Evolutionary conservation across 352 stramenopile genomes (phyloP).

Genomic region (Phytopythium mirpurense): DNA sequence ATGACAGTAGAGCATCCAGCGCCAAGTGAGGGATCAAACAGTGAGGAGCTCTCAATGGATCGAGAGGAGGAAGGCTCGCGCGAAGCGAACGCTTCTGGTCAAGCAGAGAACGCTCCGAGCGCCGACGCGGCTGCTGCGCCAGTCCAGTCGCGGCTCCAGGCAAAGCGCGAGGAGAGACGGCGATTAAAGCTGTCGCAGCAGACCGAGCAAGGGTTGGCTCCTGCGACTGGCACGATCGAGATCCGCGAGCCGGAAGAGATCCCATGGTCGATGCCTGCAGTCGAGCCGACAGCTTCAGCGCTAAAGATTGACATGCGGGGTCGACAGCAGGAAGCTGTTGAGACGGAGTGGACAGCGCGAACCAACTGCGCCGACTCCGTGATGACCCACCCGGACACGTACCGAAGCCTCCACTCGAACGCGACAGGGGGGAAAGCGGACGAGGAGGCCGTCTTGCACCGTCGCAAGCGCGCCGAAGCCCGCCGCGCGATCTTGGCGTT

Average conservation of each 20-base stretch:
- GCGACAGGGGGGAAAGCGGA: constrained; percentile 18
- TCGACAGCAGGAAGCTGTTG: neutral
- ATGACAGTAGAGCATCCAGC: neutral
- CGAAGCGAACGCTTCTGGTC: neutral
- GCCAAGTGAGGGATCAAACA: neutral
- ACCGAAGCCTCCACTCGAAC: neutral
- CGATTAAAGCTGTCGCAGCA: constrained; percentile 11
- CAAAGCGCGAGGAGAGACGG: constrained; percentile 55
- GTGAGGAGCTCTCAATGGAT: neutral
- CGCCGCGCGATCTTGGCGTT: constrained; percentile 53
- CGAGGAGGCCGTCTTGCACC: constrained; percentile 10
- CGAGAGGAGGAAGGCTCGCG: neutral
- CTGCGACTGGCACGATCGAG: neutral
- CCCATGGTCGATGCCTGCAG: neutral
- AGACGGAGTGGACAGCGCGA: neutral
- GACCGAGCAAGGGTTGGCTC: constrained; percentile 1
- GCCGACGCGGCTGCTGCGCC: neutral
- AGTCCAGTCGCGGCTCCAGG: constrained; percentile 50
- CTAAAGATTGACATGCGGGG: neutral
- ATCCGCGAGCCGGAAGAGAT: constrained; percentile 3
- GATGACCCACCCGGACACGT: constrained; percentile 1
- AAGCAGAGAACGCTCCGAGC: neutral
- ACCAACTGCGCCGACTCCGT: neutral
- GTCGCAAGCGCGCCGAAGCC: constrained; percentile 46
- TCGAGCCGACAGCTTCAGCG: neutral